Percentiles rank a stretch among this genome's conserved stretches.
phyloP scores from a whole-genome alignment of 371 early-diverging fungal genomes.

The Lichtheimia corymbifera region DNA sequence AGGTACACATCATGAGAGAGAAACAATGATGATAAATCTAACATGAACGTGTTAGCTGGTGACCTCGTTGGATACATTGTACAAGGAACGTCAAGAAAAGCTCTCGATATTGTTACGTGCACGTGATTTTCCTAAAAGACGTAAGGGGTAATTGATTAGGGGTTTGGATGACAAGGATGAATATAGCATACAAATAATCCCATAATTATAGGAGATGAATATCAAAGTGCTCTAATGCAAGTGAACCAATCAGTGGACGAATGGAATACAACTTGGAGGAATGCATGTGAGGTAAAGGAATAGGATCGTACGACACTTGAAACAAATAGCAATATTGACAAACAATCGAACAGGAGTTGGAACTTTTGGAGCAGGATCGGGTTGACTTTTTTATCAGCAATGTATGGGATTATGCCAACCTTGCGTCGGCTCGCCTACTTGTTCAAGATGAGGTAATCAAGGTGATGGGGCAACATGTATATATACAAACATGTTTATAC shows the following conservation, averaged over 20 bases:
- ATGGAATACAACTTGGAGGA: constrained; percentile 38
- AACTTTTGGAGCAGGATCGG: constrained; percentile 42
- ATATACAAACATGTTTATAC: no score
- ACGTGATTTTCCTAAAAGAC: constrained; percentile 1
- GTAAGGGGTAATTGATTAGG: not conserved
- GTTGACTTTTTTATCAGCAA: constrained; percentile 36
- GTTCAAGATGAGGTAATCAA: constrained; percentile 40
- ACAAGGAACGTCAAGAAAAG: constrained; percentile 12
- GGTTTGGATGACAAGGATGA: no score
- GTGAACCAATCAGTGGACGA: constrained; percentile 33
- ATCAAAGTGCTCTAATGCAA: constrained; percentile 10
- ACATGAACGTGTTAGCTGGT: constrained; percentile 2
- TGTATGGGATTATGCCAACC: constrained; percentile 49
- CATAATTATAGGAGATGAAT: not conserved
- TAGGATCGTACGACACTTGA: not conserved
- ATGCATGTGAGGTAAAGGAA: constrained; percentile 36
- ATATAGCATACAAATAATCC: no score
- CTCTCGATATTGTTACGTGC: not conserved
- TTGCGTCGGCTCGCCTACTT: constrained; percentile 34
- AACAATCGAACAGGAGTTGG: constrained; percentile 15
- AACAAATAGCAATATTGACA: not conserved
- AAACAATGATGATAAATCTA: not conserved
- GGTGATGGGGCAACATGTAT: not conserved
- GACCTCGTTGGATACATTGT: not conserved
- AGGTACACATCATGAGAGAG: constrained; percentile 5